Percentiles rank a stretch among this genome's conserved stretches.
Evolutionary conservation across 306 rosid species (phyloP).

Genomic region (Malus sieversii): DNA sequence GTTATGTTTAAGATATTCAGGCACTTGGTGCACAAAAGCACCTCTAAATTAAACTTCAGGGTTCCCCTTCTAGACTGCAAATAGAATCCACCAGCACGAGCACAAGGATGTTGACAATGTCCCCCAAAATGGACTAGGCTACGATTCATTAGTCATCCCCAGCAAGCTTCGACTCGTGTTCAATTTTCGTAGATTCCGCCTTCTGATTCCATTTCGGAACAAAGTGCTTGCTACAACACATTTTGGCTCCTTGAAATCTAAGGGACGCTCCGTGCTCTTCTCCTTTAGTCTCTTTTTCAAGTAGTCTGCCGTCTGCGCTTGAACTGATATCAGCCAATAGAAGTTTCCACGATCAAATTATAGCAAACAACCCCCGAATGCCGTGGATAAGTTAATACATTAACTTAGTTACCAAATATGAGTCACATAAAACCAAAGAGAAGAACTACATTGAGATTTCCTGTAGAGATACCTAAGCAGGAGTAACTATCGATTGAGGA

Average conservation of each 20-base stretch:
- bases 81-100: background rate
- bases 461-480: background rate
- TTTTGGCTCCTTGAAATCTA: constrained; percentile 25
- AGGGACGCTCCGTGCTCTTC: constrained; percentile 15
- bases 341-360: constrained; percentile 12
- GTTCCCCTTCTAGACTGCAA: background rate
- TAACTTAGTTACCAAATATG: background rate
- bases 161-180: constrained; percentile 31
- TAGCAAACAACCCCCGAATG: background rate
- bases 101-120: background rate
- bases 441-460: background rate
- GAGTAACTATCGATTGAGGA: background rate
- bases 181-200: constrained; percentile 49
- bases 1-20: background rate
- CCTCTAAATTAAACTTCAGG: background rate
- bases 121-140: constrained; percentile 21
- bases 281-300: constrained; percentile 43
- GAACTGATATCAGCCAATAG: constrained; percentile 45
- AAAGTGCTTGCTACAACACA: constrained; percentile 53
- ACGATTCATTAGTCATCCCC: constrained; percentile 19
- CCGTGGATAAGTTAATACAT: background rate
- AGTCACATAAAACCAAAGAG: background rate
- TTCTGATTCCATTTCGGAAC: constrained; percentile 62
- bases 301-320: constrained; percentile 66
- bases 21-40: background rate